Evolutionary conservation across 164 flowering plant genomes (phyloP).

Genomic region (Kalanchoe fedtschenkoi): DNA sequence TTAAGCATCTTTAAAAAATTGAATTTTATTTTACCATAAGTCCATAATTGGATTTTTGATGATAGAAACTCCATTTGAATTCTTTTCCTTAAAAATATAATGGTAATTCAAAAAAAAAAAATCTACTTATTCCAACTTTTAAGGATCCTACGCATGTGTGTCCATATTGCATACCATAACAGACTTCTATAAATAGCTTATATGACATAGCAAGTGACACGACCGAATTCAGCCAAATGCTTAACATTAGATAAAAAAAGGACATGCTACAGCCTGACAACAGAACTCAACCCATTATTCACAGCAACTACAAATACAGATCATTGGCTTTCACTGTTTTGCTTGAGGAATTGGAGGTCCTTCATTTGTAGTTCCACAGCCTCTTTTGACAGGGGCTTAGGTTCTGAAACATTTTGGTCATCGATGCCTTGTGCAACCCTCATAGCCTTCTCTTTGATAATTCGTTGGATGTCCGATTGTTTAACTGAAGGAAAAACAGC

Average conservation of each 20-base stretch:
- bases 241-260: background rate
- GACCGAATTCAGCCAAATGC: too few relatives aligned
- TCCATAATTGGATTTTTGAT: too few relatives aligned
- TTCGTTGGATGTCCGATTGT: constrained; percentile 34
- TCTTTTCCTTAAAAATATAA: too few relatives aligned
- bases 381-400: constrained; percentile 58
- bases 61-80: too few relatives aligned
- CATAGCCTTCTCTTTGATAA: constrained; percentile 48
- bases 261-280: background rate
- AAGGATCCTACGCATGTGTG: too few relatives aligned
- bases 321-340: constrained; percentile 30
- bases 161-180: too few relatives aligned
- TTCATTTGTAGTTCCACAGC: constrained; percentile 73
- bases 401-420: constrained; percentile 24
- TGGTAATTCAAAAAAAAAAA: too few relatives aligned
- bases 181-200: too few relatives aligned
- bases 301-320: background rate
- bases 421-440: constrained; percentile 51
- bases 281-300: background rate
- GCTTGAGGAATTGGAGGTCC: constrained; percentile 71
- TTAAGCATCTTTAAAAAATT: too few relatives aligned
- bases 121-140: too few relatives aligned
- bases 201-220: too few relatives aligned
- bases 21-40: too few relatives aligned
- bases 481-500: constrained; percentile 72